A percentile compares a stretch with the other conserved stretches of the same genome.
Conservation (phyloP, 2,329 filamentous ascomycete species). For the Cryphonectria nitschkei region DNA sequence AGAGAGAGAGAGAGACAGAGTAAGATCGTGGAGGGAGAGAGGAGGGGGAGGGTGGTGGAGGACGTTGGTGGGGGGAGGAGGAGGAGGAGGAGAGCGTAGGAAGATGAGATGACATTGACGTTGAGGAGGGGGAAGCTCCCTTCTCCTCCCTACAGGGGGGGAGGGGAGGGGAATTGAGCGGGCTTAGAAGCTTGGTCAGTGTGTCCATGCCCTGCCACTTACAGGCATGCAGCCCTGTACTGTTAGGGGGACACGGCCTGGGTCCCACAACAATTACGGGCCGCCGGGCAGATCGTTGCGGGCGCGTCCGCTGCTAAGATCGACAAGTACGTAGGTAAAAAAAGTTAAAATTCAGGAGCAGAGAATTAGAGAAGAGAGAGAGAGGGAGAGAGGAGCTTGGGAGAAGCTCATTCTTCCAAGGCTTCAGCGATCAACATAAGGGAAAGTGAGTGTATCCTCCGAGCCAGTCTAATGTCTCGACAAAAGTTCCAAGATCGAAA, state of each 20-base stretch:
- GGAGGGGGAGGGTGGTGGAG: no score
- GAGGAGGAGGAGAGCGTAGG: not conserved
- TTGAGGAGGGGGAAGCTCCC: not conserved
- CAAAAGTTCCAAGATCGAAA: no score
- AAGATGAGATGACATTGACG: not conserved
- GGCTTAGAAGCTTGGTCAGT: not conserved
- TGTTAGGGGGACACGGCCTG: not conserved
- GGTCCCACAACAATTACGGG: conserved; percentile 3
- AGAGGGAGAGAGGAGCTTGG: not conserved
- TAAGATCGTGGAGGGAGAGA: not conserved
- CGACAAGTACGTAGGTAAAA: not conserved
- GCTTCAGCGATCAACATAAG: no score
- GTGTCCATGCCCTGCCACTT: not conserved
- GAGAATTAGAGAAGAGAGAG: not conserved
- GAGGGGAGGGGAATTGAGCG: no score
- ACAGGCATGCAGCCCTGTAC: conserved; percentile 2
- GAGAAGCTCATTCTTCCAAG: not conserved
- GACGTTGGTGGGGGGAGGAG: not conserved
- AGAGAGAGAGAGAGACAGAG: not conserved
- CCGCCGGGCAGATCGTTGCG: conserved; percentile 5
- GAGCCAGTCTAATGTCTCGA: no score
- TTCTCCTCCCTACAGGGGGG: not conserved
- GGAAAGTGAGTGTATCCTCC: no score
- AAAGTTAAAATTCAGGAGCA: not conserved
- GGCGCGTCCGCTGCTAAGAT: conserved; percentile 1